phyloP scores from a whole-genome alignment of 2,329 filamentous ascomycete species.

The Penicillium sp. region DNA sequence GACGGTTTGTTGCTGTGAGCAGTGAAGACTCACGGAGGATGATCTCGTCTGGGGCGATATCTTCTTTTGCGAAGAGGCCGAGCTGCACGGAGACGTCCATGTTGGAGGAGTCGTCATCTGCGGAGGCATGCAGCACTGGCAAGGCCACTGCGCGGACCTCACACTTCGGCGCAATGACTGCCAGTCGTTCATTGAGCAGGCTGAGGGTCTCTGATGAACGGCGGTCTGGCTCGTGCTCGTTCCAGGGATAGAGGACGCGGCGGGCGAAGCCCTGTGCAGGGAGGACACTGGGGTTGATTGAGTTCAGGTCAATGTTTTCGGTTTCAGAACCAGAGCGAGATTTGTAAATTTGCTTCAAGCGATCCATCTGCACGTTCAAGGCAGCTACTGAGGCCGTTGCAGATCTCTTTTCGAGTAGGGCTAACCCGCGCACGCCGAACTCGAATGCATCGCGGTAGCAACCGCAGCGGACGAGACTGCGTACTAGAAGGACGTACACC shows the following conservation, averaged over 20 bases:
- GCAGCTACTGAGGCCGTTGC: constrained; percentile 6
- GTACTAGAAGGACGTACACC: constrained; percentile 40
- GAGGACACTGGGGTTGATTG: constrained; percentile 33
- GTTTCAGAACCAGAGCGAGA: constrained; percentile 12
- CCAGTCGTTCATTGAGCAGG: constrained; percentile 70
- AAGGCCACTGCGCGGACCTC: constrained; percentile 74
- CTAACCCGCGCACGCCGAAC: constrained; percentile 37
- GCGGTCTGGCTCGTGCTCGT: constrained; percentile 59
- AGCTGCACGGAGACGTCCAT: constrained; percentile 65
- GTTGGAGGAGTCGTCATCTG: constrained; percentile 1
- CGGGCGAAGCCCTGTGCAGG: constrained; percentile 43
- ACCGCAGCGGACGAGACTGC: constrained; percentile 38
- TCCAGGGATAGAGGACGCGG: constrained; percentile 65
- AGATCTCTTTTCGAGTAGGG: constrained; percentile 20
- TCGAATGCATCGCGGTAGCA: constrained; percentile 45
- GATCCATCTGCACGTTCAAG: constrained; percentile 31
- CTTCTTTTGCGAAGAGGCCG: constrained; percentile 82
- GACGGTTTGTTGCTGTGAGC: constrained; percentile 82
- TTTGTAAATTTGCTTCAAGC: constrained; percentile 29
- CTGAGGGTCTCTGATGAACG: constrained; percentile 57
- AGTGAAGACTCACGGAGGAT: constrained; percentile 82
- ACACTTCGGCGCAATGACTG: constrained; percentile 72
- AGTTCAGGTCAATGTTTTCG: constrained; percentile 12
- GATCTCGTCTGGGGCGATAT: constrained; percentile 72
- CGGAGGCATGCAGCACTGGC: constrained; percentile 62